These are phyloP conservation scores for Cadophora malorum DNA, from an alignment of 2,329 filamentous ascomycete species.

Conservation along the genomic window DNA sequence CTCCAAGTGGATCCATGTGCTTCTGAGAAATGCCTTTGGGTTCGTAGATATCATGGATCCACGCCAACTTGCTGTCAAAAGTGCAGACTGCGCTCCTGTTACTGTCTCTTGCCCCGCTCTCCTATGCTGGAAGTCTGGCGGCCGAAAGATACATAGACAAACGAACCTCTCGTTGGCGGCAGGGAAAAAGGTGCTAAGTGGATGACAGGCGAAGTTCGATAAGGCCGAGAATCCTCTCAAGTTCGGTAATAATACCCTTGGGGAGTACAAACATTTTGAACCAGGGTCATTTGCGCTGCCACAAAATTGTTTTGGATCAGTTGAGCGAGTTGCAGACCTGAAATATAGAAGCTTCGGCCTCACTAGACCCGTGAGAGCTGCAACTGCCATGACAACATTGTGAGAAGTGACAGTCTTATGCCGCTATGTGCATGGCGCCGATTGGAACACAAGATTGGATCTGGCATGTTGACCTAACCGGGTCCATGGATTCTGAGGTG, in stretches of 20 bases:
- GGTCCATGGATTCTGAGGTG: no score
- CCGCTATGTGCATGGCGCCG: background rate
- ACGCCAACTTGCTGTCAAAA: background rate
- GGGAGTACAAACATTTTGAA: background rate
- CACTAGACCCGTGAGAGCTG: background rate
- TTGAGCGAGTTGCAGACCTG: constrained; percentile 7
- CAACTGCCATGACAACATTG: background rate
- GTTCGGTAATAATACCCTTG: background rate
- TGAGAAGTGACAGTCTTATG: constrained; percentile 8
- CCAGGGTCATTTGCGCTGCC: background rate
- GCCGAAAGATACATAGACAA: background rate
- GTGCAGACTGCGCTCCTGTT: background rate
- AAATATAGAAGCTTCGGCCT: background rate
- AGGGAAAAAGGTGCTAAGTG: no score
- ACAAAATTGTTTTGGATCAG: background rate
- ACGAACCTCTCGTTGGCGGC: background rate
- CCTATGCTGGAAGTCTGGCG: background rate
- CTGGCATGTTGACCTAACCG: background rate
- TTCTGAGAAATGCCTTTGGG: background rate
- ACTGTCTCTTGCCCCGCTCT: background rate
- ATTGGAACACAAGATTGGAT: background rate
- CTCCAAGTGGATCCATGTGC: background rate
- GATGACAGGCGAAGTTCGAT: no score
- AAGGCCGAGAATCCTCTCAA: no score
- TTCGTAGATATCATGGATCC: background rate